Evolutionary conservation across 331 rosid species (phyloP).

Genomic region (Quercus tomentella): DNA sequence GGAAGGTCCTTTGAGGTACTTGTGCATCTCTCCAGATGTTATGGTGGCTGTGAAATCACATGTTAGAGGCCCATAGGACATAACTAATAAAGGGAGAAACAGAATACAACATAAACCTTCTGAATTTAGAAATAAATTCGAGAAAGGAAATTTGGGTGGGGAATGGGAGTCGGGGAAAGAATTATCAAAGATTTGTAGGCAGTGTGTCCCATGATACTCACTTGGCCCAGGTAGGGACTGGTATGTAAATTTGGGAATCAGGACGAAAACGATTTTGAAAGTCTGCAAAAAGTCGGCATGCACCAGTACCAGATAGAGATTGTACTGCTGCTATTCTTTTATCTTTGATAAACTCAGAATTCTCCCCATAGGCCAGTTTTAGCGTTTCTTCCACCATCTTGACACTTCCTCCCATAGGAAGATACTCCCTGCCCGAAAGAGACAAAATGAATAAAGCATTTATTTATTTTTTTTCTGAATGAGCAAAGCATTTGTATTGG

Average conservation of each 20-base stretch:
- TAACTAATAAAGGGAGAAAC: neutral
- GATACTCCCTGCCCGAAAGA: slow-evolving; percentile 71
- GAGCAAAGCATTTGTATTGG: neutral
- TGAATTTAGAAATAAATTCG: neutral
- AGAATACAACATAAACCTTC: neutral
- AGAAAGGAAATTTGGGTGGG: neutral
- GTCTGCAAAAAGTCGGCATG: slow-evolving; percentile 90
- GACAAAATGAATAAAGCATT: slow-evolving; percentile 1
- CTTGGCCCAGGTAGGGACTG: slow-evolving; percentile 94
- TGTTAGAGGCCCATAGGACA: slow-evolving; percentile 4
- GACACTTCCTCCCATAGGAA: slow-evolving; percentile 89
- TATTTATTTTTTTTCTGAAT: neutral
- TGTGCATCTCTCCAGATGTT: slow-evolving; percentile 97
- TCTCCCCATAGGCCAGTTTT: slow-evolving; percentile 92
- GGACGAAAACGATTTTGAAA: slow-evolving; percentile 91
- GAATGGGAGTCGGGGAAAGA: neutral
- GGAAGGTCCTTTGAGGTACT: slow-evolving; percentile 74
- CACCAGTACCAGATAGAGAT: slow-evolving; percentile 96
- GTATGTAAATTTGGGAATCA: slow-evolving; percentile 73
- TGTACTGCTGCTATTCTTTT: slow-evolving; percentile 93
- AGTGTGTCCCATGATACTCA: slow-evolving; percentile 30
- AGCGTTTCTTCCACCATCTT: slow-evolving; percentile 84
- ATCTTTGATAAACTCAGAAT: slow-evolving; percentile 76
- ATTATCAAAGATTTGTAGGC: slow-evolving; percentile 5
- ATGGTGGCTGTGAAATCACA: slow-evolving; percentile 70